Base-by-base conservation (phyloP, 768 basidiomycete species). In the Gloeopeniophorella convolvens region DNA sequence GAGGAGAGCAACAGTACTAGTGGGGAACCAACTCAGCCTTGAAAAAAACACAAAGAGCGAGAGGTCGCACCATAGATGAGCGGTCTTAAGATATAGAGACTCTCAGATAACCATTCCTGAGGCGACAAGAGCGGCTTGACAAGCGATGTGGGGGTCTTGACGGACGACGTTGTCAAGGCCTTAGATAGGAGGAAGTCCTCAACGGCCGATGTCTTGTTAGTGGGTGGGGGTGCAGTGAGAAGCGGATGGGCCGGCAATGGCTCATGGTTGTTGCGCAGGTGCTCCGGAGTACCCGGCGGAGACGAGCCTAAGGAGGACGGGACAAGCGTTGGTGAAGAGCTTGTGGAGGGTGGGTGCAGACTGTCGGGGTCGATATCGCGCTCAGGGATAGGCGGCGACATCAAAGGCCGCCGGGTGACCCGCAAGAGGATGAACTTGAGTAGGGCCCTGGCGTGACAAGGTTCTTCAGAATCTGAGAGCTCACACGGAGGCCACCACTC, bases 151-250 rank as follows among this genome's bases (percentile, higher is more conserved):
- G 88, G 81, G 20, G 81, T 78, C 60, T 79, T 85, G 46, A 92
- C 85, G 27, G 82, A 76, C 24, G 83, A 71, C 12, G 83, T 76
- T 13, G 82, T 80, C 49, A 92, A 69, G 3, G 87, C 87, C 65
- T 89, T 90, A 15, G 88, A 78, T n/a, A 91, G 70, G 24, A 92
- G 73, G 62, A 79, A 91, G 47, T 89, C 88, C 64, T 92, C 89
- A 6, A 85, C 77, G 5, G 82, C 74, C 5, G 73, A 68, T 36
- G 77, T 77, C 5, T 76, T 72, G 45, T 70, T 72, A 34, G 67
- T 68, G 12, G 76, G 77, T 27, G 77, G 74, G 15, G 79, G 73
- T 6, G 71, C 66, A 8, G 73, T 70, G 47, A 88, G 72, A 13
- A 88, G 67, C 3, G 79, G 70, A 59, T 87, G 85, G 6, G 74